Percentiles rank a stretch among this genome's conserved stretches.
Conservation (phyloP, 208 protist genomes). For the Acanthamoeba royreba region DNA sequence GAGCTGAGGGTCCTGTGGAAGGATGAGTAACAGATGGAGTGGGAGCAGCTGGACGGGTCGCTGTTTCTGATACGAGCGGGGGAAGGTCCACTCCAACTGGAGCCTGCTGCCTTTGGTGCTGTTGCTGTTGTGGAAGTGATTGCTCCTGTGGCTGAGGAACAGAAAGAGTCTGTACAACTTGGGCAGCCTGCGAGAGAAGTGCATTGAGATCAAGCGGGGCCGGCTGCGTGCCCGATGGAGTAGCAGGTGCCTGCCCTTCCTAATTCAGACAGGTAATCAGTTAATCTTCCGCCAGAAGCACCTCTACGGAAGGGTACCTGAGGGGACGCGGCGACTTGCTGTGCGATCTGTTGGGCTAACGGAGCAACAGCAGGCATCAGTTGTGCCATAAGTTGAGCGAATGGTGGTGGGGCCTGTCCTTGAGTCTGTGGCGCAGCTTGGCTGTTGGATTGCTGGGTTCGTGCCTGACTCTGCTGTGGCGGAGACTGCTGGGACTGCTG, state of each 20-base stretch:
- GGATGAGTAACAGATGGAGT: background rate
- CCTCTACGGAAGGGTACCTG: background rate
- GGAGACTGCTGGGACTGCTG: background rate
- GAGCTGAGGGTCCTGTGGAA: background rate
- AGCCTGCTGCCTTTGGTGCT: background rate
- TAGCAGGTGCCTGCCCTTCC: background rate
- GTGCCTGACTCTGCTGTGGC: background rate
- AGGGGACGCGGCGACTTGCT: background rate
- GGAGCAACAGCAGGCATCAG: background rate
- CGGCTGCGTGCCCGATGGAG: background rate
- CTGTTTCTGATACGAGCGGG: background rate
- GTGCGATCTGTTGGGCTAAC: background rate
- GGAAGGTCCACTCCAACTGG: background rate
- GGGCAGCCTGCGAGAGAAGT: background rate
- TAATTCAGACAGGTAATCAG: background rate
- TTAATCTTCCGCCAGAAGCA: background rate
- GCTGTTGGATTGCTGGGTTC: background rate
- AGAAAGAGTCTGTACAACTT: background rate
- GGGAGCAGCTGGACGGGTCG: background rate
- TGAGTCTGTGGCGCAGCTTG: background rate
- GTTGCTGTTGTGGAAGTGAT: background rate
- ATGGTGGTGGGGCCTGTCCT: background rate
- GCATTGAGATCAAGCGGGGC: background rate
- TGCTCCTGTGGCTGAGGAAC: background rate
- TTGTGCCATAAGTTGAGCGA: background rate